Evolutionary conservation across 78 protist species (phyloP).

Genomic region (Chrysochromulina tobinii): DNA sequence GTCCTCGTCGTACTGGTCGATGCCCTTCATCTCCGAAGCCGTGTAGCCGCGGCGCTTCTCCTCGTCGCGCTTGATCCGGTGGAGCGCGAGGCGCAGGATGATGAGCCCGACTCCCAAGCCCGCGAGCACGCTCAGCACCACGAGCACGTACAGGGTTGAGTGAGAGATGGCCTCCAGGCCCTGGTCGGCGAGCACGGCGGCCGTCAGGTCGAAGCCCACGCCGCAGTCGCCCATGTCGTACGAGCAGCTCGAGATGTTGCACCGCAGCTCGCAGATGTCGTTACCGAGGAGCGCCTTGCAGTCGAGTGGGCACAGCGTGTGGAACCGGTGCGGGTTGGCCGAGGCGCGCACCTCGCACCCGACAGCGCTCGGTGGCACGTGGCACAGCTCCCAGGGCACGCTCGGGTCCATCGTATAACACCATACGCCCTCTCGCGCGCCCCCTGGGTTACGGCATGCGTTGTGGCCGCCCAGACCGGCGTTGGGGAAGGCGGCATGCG

Average conservation of each 20-base stretch:
- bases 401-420: not conserved
- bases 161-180: not conserved
- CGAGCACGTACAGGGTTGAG: not conserved
- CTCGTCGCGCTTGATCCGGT: not conserved
- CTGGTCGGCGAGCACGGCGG: too few relatives aligned
- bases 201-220: not conserved
- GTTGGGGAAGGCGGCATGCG: not conserved
- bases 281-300: not conserved
- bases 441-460: constrained; percentile 18
- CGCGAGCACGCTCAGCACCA: not conserved
- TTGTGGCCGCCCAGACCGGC: constrained; percentile 32
- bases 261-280: not conserved
- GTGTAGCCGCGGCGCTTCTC: not conserved
- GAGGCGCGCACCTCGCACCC: not conserved
- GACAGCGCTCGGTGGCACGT: not conserved
- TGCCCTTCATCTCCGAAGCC: not conserved
- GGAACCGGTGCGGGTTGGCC: not conserved
- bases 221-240: constrained; percentile 12
- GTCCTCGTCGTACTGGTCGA: not conserved
- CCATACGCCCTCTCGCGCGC: not conserved
- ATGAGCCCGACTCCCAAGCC: not conserved
- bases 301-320: not conserved
- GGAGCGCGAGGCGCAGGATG: not conserved
- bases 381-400: constrained; percentile 16
- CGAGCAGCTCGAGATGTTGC: constrained; percentile 13